Base-by-base conservation (phyloP, 805 yeast genomes). In the Zygosaccharomyces gambellarensis region DNA sequence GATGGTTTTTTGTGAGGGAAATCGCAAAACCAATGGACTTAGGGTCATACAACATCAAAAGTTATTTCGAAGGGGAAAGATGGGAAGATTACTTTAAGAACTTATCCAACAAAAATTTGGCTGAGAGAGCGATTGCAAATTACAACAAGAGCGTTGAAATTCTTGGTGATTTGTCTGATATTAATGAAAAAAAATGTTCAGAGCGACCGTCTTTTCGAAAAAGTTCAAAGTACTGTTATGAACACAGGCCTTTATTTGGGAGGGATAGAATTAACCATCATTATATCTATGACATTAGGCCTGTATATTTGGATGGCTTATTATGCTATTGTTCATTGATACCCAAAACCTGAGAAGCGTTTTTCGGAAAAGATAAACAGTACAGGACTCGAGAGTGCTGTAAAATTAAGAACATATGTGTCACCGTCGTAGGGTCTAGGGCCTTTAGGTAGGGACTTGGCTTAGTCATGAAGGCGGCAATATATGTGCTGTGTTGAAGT, bases 101-200 rank as follows among this genome's bases (percentile, higher is more conserved):
- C 14, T 17, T 19, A 40, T 40, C 44, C 3, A 40, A 40, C 32
- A 40, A 27, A 32, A 25, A 12, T 4, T 25, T 40, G 32, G 44
- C 32, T 40, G 44, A 40, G n/a, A 27, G 23, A 19, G 44, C 44
- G 27, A 40, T 40, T 19, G 32, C 44, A 25, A 40, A 40, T 40
- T 40, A 40, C 27, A 25, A 25, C 12, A 40, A 40, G 32, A 27
- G 32, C 23, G 10, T 23, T 19, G 44, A n/a, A n/a, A 27, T 11
- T n/a, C 27, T 40, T 40, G 44, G 23, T n/a, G 32, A 25, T 5
- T 22, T 40, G 27, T 25, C 44, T 7, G 17, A 40, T 11, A 40
- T 17, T n/a, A 9, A 32, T 11, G 11, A 21, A 29, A 23, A 40
- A 40, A 14, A n/a, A 27, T 22, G 31, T 3, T 17, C 7, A 19